phyloP scores from a whole-genome alignment of 768 basidiomycete genomes.

The Auriculariales sp. region DNA sequence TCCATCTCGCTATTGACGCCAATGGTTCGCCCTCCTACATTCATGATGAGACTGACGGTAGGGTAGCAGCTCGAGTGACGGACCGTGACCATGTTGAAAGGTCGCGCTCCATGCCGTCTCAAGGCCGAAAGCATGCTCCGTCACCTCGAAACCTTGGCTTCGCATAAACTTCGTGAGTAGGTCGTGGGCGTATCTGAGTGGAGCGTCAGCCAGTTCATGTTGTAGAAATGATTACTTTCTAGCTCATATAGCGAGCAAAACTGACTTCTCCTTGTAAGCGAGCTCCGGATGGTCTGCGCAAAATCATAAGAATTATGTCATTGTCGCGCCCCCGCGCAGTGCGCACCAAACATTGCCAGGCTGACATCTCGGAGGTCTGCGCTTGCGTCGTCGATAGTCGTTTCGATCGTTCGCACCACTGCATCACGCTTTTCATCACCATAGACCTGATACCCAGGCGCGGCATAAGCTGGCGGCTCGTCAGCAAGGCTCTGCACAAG shows the following conservation, averaged over 20 bases:
- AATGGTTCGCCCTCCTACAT: constrained; percentile 55
- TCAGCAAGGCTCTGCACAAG: too few relatives aligned
- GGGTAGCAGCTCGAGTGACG: too few relatives aligned
- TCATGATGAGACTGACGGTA: too few relatives aligned
- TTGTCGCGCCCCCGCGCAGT: neutral
- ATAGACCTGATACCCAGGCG: too few relatives aligned
- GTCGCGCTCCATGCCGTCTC: constrained; percentile 66
- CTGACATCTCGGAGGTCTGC: constrained; percentile 44
- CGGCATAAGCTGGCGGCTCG: too few relatives aligned
- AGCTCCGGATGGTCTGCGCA: constrained; percentile 53
- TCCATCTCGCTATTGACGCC: constrained; percentile 79
- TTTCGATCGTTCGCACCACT: constrained; percentile 48
- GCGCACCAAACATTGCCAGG: constrained; percentile 55
- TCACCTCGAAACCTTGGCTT: constrained; percentile 49
- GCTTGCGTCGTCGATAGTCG: constrained; percentile 40
- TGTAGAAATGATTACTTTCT: constrained; percentile 1
- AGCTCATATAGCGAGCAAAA: constrained; percentile 5
- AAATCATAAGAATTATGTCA: neutral
- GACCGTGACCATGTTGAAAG: constrained; percentile 46
- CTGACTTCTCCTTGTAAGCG: constrained; percentile 50
- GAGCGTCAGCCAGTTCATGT: too few relatives aligned
- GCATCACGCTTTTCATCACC: too few relatives aligned
- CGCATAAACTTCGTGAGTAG: constrained; percentile 51
- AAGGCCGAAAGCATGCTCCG: constrained; percentile 38
- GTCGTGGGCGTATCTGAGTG: constrained; percentile 64